Evolutionary conservation across 2,329 filamentous ascomycete genomes (phyloP), one percentile per base, ranked within the genome.

Genomic region (Clarireedia homoeocarpa): DNA sequence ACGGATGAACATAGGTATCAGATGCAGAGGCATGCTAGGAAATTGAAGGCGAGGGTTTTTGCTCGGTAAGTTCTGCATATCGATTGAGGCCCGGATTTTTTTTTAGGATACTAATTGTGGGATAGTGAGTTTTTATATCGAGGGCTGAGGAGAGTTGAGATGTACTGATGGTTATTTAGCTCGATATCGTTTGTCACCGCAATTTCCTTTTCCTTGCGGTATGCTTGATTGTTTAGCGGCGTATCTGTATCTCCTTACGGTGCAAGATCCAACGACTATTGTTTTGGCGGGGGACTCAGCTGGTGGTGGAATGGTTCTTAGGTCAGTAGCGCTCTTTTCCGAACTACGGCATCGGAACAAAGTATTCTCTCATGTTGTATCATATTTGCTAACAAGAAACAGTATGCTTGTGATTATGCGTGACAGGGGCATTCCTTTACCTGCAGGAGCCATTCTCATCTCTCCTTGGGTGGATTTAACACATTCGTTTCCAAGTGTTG

Each of bases 1-100:
- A 86, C 96, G 39, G 91, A 96, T 68, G 91, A 95, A 71, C 94
- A 97, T 74, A 85, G 94, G n/a, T 97, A 97, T 73, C 92, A 97
- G 77, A 84, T 99, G 78, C 94, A 99, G 72, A 81, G 92, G 49
- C 91, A 97, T 77, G 94, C 94, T 27, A 81, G 94, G 53, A 97
- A 62, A 71, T 55, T 55, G 27, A 55, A 55, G n/a, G 53, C 48
- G 12, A 45, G 40, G 30, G 53, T 55, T 51, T 51, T 55, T 46
- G 53, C 53, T 15, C 53, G 44, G 44, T 46, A 23, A 23, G 44
- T 46, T 46, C 6, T 26, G 15, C 20, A 27, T 3, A 27, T 27
- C 0, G 26, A 7, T 27, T 27, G 27, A 30, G 6, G 1, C 10
- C 6, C 23, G 12, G 15, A 4, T 23, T 20, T 46, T 7, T 46